A percentile compares a stretch with the other conserved stretches of the same genome.
Conservation (phyloP, 352 stramenopile genomes). For the Pythium phragmitis region DNA sequence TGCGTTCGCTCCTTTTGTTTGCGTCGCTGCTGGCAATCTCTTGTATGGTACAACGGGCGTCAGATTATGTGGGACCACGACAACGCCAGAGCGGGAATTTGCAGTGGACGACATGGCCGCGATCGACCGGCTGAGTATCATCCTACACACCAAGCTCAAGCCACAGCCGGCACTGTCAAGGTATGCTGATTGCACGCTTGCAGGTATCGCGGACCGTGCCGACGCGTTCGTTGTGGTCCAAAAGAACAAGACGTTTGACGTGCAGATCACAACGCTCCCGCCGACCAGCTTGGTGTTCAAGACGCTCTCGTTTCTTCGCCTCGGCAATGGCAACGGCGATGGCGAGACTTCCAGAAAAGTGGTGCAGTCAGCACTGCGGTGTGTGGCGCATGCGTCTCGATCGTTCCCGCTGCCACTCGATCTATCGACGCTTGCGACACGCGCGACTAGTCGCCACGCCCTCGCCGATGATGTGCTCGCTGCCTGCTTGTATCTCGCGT, state of each 20-base stretch:
- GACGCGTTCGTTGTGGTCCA: conserved; percentile 16
- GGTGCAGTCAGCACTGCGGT: conserved; percentile 2
- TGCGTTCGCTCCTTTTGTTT: background rate
- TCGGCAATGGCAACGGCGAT: background rate
- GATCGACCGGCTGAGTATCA: background rate
- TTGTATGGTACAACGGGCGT: conserved; percentile 7
- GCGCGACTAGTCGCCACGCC: conserved; percentile 6
- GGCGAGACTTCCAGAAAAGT: background rate
- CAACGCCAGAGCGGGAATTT: background rate
- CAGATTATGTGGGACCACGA: background rate
- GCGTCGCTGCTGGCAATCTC: conserved; percentile 8
- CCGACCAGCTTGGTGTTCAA: conserved; percentile 18
- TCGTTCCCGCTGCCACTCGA: conserved; percentile 11
- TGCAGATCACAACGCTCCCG: conserved; percentile 14
- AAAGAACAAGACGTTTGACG: conserved; percentile 26
- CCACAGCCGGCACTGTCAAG: background rate
- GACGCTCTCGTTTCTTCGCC: conserved; percentile 14
- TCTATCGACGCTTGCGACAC: conserved; percentile 5
- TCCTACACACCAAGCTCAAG: background rate
- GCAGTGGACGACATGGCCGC: conserved; percentile 5
- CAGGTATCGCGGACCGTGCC: conserved; percentile 10
- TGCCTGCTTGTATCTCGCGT: conserved; percentile 9
- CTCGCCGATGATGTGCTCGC: background rate
- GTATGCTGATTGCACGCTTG: background rate
- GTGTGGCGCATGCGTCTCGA: conserved; percentile 8